phyloP scores from a whole-genome alignment of 2,329 filamentous ascomycete genomes.

The Coniella vitis region DNA sequence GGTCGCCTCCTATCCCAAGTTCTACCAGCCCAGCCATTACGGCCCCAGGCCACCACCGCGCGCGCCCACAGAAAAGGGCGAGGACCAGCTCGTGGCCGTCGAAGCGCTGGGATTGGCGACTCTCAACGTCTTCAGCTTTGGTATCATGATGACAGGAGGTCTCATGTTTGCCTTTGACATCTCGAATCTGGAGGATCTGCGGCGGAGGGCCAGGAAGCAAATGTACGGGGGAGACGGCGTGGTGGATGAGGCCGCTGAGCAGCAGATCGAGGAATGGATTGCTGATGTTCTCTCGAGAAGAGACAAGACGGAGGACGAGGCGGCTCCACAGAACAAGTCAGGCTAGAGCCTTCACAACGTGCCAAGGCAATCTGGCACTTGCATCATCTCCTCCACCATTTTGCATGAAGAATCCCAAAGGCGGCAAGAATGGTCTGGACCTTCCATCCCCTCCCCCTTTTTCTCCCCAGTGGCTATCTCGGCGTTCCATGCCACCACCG shows the following conservation, averaged over 20 bases:
- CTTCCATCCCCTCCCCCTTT: too few species aligned
- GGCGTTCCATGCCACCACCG: neutral
- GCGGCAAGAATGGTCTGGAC: too few species aligned
- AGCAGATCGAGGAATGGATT: slow-evolving; percentile 56
- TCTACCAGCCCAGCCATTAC: slow-evolving; percentile 59
- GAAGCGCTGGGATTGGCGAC: slow-evolving; percentile 84
- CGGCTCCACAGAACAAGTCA: slow-evolving; percentile 11
- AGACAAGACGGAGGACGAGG: slow-evolving; percentile 33
- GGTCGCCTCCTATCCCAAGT: slow-evolving; percentile 56
- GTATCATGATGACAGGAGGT: slow-evolving; percentile 68
- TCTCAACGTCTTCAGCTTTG: slow-evolving; percentile 72
- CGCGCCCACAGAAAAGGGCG: slow-evolving; percentile 37
- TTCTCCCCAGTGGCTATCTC: neutral
- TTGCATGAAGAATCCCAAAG: too few species aligned
- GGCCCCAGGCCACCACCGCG: slow-evolving; percentile 13
- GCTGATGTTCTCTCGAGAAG: slow-evolving; percentile 52
- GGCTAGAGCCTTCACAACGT: slow-evolving; percentile 22
- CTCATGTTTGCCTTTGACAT: slow-evolving; percentile 73
- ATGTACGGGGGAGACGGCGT: slow-evolving; percentile 27
- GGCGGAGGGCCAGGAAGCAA: slow-evolving; percentile 40
- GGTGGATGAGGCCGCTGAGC: slow-evolving; percentile 46
- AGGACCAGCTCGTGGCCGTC: slow-evolving; percentile 65
- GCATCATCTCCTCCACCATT: too few species aligned
- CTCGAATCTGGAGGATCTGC: slow-evolving; percentile 58
- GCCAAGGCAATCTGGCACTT: too few species aligned